Conservation (phyloP, 2,329 filamentous ascomycete species). For the Aphanoascus verrucosus region DNA sequence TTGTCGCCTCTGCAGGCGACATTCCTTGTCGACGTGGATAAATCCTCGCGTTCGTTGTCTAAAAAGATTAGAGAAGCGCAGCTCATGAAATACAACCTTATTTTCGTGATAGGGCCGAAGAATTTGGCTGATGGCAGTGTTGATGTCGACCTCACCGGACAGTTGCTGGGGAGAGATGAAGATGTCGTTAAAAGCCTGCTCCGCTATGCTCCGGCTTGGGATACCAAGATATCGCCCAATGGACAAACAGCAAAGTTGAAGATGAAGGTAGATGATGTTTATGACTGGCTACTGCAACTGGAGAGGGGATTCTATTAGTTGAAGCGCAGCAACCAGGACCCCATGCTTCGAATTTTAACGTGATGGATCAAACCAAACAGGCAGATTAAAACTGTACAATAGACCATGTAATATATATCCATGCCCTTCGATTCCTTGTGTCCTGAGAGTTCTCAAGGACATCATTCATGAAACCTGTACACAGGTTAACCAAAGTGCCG, state of each 20-base stretch:
- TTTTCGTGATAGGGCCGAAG: constrained; percentile 60
- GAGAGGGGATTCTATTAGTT: constrained; percentile 31
- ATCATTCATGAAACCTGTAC: too few species aligned
- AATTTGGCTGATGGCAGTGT: constrained; percentile 53
- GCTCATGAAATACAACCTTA: constrained; percentile 58
- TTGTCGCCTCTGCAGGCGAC: constrained; percentile 47
- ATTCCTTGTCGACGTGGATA: constrained; percentile 61
- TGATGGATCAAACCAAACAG: too few species aligned
- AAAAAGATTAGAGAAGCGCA: constrained; percentile 66
- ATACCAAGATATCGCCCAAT: constrained; percentile 7
- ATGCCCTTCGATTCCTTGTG: background rate
- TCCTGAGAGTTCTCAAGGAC: background rate
- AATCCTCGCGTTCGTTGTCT: constrained; percentile 49
- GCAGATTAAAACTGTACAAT: background rate
- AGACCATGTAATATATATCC: background rate
- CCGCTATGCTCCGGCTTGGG: constrained; percentile 17
- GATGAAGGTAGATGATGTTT: constrained; percentile 29
- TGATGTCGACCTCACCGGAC: constrained; percentile 32
- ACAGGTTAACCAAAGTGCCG: too few species aligned
- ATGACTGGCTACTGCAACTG: constrained; percentile 28
- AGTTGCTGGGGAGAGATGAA: constrained; percentile 34
- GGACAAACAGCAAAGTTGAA: constrained; percentile 21
- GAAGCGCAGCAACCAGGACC: background rate
- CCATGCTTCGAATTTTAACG: background rate
- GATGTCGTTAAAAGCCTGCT: constrained; percentile 22